Conservation (phyloP, 352 stramenopile genomes). For the Phytopythium delawarense region DNA sequence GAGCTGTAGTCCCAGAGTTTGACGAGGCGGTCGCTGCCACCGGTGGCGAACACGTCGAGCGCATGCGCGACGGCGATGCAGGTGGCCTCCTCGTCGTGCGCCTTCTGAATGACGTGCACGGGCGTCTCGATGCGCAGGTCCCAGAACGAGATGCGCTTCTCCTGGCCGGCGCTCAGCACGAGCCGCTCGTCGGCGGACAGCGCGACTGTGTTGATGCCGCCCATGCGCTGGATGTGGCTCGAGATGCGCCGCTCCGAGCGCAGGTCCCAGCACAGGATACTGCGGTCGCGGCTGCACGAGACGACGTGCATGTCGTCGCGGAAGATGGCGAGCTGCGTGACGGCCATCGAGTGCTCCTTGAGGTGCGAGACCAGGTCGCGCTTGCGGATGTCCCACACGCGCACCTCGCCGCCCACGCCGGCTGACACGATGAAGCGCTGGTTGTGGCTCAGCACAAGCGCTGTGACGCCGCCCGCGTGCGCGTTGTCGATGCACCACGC, state of each 20-base stretch:
- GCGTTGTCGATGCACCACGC: conserved; percentile 91
- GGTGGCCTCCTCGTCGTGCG: conserved; percentile 84
- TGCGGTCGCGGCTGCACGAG: conserved; percentile 86
- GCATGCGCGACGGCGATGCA: conserved; percentile 85
- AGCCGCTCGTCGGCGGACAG: conserved; percentile 85
- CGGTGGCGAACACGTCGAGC: conserved; percentile 85
- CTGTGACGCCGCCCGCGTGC: conserved; percentile 86
- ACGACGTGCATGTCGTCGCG: conserved; percentile 89
- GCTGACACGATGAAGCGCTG: conserved; percentile 84
- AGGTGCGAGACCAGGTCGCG: conserved; percentile 88
- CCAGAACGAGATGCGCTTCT: conserved; percentile 92
- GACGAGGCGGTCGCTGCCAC: conserved; percentile 81
- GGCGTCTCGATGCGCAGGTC: conserved; percentile 85
- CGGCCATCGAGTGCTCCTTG: conserved; percentile 89
- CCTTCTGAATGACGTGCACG: conserved; percentile 71
- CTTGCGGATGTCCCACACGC: conserved; percentile 92
- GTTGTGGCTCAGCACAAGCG: conserved; percentile 89
- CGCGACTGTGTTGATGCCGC: conserved; percentile 90
- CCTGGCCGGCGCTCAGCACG: conserved; percentile 89
- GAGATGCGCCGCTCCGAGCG: conserved; percentile 79
- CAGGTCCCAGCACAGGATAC: conserved; percentile 92
- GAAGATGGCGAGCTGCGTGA: conserved; percentile 86
- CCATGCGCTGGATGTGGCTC: conserved; percentile 91
- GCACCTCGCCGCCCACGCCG: conserved; percentile 81
- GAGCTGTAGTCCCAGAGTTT: conserved; percentile 84